A percentile compares a stretch with the other conserved stretches of the same genome.
Evolutionary conservation across 441 rosid genomes (phyloP).

Genomic region (Populus tomentosa): DNA sequence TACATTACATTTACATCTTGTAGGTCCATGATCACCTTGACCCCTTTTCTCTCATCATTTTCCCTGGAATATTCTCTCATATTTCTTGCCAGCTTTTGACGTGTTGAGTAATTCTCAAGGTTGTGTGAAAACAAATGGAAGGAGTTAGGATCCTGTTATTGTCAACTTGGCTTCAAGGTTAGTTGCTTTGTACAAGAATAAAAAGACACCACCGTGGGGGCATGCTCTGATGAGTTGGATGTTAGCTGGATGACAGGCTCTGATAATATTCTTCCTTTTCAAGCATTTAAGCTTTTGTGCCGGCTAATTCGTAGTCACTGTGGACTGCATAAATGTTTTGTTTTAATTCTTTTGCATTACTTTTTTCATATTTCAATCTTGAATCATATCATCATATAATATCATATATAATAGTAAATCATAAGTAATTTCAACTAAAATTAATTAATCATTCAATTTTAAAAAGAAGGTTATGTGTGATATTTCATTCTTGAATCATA

Average conservation of each 20-base stretch:
- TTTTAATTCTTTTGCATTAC: neutral
- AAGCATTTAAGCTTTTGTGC: neutral
- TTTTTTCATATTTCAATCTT: neutral
- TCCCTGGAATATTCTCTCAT: neutral
- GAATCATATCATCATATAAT: neutral
- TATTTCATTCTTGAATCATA: neutral
- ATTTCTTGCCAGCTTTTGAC: neutral
- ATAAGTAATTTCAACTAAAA: neutral
- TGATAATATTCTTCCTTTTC: neutral
- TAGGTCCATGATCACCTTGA: too few species aligned
- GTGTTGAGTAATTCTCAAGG: neutral
- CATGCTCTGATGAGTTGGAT: neutral
- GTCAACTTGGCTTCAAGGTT: neutral
- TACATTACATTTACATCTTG: neutral
- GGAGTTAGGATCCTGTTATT: neutral
- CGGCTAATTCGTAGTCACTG: neutral
- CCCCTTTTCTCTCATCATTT: neutral
- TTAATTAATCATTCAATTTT: neutral
- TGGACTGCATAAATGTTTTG: too few species aligned
- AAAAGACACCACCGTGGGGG: neutral
- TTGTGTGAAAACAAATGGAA: neutral
- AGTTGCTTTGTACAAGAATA: neutral
- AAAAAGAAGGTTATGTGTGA: neutral
- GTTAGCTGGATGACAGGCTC: neutral
- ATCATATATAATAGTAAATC: neutral